Conservation (phyloP, 163 green algal genomes). For the Smithsoniella earleae region DNA sequence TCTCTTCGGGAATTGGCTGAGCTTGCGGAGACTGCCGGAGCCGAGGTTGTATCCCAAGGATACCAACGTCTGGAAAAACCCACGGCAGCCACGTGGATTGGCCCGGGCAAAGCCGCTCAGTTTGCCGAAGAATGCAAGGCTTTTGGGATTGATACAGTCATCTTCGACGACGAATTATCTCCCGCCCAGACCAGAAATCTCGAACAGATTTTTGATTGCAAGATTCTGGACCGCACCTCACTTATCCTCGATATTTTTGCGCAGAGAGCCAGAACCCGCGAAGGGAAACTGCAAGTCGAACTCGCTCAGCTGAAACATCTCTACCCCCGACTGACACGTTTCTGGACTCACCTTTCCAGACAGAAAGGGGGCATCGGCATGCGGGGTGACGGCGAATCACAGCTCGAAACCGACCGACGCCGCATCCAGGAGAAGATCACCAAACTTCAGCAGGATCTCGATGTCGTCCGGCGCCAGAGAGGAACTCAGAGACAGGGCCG, state of each 20-base stretch:
- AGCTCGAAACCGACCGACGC: slow-evolving; percentile 51
- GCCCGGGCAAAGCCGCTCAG: slow-evolving; percentile 83
- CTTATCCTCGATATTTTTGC: slow-evolving; percentile 63
- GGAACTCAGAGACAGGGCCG: slow-evolving; percentile 45
- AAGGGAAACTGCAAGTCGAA: slow-evolving; percentile 55
- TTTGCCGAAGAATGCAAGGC: no score
- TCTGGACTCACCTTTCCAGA: not conserved
- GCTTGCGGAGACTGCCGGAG: slow-evolving; percentile 80
- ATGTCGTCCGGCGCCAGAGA: slow-evolving; percentile 41
- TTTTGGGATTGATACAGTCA: slow-evolving; percentile 54
- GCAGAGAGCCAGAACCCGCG: slow-evolving; percentile 45
- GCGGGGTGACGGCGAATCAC: slow-evolving; percentile 46
- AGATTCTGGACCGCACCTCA: slow-evolving; percentile 49
- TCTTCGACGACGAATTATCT: slow-evolving; percentile 87
- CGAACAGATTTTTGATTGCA: slow-evolving; percentile 23
- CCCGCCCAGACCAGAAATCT: slow-evolving; percentile 47
- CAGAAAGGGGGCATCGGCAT: not conserved
- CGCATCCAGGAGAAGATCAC: slow-evolving; percentile 39
- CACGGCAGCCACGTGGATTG: slow-evolving; percentile 82
- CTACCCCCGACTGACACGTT: slow-evolving; percentile 44
- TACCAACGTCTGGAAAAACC: slow-evolving; percentile 63
- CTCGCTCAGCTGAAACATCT: slow-evolving; percentile 45
- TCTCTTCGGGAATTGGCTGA: slow-evolving; percentile 75
- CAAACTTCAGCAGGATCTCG: slow-evolving; percentile 39
- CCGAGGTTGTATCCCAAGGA: slow-evolving; percentile 55